These are phyloP conservation scores for Solanum paucissectum DNA, from an alignment of 257 asterid species.

Conservation along the genomic window DNA sequence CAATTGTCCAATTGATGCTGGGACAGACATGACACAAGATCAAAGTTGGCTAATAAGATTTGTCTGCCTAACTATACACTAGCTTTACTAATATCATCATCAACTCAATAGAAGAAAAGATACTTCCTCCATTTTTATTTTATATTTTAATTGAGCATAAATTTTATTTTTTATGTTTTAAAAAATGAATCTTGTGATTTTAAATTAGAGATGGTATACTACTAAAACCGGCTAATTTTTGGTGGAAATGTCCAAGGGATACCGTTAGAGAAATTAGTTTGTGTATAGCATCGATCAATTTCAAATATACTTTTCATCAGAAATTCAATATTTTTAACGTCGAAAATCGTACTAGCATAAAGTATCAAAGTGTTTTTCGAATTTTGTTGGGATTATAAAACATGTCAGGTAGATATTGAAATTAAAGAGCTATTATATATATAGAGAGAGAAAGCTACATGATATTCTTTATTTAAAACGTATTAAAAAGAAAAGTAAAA, in stretches of 20 bases:
- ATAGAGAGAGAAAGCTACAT: not conserved
- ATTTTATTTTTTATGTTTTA: no score
- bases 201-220: not conserved
- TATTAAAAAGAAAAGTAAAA: no score
- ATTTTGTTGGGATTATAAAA: not conserved
- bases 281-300: no score
- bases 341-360: not conserved
- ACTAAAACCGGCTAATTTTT: not conserved
- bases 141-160: not conserved
- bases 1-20: slow-evolving; percentile 2
- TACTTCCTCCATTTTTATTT: not conserved
- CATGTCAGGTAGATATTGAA: not conserved
- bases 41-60: slow-evolving; percentile 3
- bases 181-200: not conserved
- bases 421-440: not conserved
- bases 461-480: not conserved
- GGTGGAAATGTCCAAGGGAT: not conserved
- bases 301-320: not conserved
- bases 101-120: not conserved
- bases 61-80: not conserved
- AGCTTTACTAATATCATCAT: not conserved
- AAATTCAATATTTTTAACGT: not conserved
- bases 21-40: slow-evolving; percentile 9
- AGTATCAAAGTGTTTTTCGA: not conserved
- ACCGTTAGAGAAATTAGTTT: not conserved